phyloP scores from a whole-genome alignment of 768 basidiomycete species.

The Mycena epipterygia region DNA sequence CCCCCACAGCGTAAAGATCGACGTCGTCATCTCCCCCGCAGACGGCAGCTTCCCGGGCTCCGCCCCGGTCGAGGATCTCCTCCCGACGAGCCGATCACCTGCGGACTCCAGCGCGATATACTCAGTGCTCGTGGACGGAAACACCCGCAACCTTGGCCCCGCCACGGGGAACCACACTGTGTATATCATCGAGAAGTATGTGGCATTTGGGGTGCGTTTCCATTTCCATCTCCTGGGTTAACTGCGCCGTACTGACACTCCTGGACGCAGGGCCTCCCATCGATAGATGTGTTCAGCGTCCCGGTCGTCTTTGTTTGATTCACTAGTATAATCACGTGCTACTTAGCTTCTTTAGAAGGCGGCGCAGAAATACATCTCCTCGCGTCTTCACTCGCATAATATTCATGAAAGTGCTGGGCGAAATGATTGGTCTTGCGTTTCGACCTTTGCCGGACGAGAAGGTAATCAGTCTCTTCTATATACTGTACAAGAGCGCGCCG shows the following conservation, averaged over 20 bases:
- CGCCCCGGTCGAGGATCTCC: neutral
- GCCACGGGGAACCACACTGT: conserved; percentile 8
- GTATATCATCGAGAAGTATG: conserved; percentile 9
- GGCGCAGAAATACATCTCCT: no score
- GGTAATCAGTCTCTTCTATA: no score
- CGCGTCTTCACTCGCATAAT: no score
- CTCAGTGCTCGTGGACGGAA: neutral
- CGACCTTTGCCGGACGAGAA: no score
- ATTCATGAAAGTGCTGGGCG: no score
- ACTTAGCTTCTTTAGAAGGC: no score
- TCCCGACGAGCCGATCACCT: neutral
- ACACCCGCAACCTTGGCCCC: neutral
- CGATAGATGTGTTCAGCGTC: neutral
- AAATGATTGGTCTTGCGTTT: no score
- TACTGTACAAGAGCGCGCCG: no score
- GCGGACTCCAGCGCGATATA: neutral
- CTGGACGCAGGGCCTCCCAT: neutral
- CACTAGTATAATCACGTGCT: no score
- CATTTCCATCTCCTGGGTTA: neutral
- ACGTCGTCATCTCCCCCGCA: neutral
- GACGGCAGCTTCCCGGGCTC: neutral
- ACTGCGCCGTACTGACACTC: neutral
- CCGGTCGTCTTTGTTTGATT: neutral
- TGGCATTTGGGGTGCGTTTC: conserved; percentile 9
- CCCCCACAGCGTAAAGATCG: neutral